phyloP scores from a whole-genome alignment of 495 filamentous ascomycete species.

The Aspergillus leporis region DNA sequence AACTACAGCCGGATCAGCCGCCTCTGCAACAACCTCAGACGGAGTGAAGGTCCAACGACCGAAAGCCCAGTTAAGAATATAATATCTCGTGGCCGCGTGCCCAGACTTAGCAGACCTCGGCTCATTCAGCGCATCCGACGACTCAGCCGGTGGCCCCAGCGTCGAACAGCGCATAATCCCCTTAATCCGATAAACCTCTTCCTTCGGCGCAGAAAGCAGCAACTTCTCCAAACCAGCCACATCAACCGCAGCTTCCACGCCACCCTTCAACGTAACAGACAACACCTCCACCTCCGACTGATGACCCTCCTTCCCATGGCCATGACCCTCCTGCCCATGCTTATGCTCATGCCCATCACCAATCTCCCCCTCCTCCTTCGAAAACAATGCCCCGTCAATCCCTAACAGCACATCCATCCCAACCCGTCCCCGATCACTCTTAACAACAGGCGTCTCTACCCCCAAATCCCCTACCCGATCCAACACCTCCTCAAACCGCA shows the following conservation, averaged over 20 bases:
- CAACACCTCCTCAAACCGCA: conserved; percentile 74
- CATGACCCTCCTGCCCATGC: conserved; percentile 29
- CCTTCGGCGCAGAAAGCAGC: conserved; percentile 71
- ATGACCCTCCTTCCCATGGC: conserved; percentile 50
- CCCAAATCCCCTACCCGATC: conserved; percentile 88
- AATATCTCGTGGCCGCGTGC: conserved; percentile 36
- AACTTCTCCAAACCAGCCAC: conserved; percentile 63
- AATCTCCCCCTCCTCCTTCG: conserved; percentile 47
- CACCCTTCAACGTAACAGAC: conserved; percentile 63
- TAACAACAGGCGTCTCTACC: conserved; percentile 76
- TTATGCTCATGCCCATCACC: conserved; percentile 16
- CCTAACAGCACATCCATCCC: conserved; percentile 78
- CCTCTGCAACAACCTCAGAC: conserved; percentile 43
- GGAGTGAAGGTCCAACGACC: conserved; percentile 88
- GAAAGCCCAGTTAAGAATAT: conserved; percentile 98
- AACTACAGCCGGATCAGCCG: conserved; percentile 45
- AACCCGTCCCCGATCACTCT: conserved; percentile 75
- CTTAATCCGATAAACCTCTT: conserved; percentile 96
- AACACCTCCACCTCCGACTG: conserved; percentile 90
- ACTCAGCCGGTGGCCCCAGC: conserved; percentile 55
- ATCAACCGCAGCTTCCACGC: conserved; percentile 53
- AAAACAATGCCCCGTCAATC: conserved; percentile 77
- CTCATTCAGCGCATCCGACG: conserved; percentile 44
- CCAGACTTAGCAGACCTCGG: not conserved
- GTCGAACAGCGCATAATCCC: conserved; percentile 66